Percentiles rank a stretch among this genome's conserved stretches.
phyloP scores from a whole-genome alignment of 1,284 basidiomycete genomes.

The Malassezia globosa region DNA sequence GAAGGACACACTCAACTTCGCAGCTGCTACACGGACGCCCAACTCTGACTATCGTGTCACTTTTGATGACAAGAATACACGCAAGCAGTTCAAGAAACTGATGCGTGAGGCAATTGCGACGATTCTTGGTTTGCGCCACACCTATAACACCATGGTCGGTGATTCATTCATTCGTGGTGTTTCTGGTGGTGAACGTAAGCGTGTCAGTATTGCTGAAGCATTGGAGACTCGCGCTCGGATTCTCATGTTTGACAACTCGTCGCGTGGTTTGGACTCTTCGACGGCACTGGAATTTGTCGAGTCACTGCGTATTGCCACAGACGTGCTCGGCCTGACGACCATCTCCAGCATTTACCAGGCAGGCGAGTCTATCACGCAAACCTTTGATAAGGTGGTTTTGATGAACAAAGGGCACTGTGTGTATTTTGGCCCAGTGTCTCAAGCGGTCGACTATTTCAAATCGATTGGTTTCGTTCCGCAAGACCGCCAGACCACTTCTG shows the following conservation, averaged over 20 bases:
- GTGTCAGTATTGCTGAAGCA: slow-evolving; percentile 32
- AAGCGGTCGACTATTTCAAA: slow-evolving; percentile 32
- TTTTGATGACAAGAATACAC: slow-evolving; percentile 14
- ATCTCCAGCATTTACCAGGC: slow-evolving; percentile 37
- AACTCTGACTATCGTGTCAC: slow-evolving; percentile 22
- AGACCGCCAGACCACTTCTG: slow-evolving; percentile 48
- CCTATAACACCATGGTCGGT: slow-evolving; percentile 47
- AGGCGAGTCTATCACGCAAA: slow-evolving; percentile 29
- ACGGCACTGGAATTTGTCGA: slow-evolving; percentile 38
- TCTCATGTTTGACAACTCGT: slow-evolving; percentile 34
- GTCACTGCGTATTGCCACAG: slow-evolving; percentile 30
- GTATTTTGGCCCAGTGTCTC: slow-evolving; percentile 31
- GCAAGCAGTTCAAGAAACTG: slow-evolving; percentile 19
- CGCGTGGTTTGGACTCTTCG: slow-evolving; percentile 33
- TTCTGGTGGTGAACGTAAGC: slow-evolving; percentile 50
- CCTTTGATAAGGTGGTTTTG: slow-evolving; percentile 39
- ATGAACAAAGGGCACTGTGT: slow-evolving; percentile 42
- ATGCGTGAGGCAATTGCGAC: slow-evolving; percentile 31
- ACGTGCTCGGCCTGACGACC: slow-evolving; percentile 23
- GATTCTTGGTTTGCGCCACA: slow-evolving; percentile 34
- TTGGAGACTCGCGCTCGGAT: slow-evolving; percentile 47
- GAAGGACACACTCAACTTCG: slow-evolving; percentile 31
- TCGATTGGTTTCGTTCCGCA: slow-evolving; percentile 45
- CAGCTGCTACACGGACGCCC: slow-evolving; percentile 32
- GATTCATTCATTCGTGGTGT: slow-evolving; percentile 33